These are phyloP conservation scores for Lentinus tigrinus DNA, from an alignment of 768 basidiomycete genomes.

Conservation along the genomic window DNA sequence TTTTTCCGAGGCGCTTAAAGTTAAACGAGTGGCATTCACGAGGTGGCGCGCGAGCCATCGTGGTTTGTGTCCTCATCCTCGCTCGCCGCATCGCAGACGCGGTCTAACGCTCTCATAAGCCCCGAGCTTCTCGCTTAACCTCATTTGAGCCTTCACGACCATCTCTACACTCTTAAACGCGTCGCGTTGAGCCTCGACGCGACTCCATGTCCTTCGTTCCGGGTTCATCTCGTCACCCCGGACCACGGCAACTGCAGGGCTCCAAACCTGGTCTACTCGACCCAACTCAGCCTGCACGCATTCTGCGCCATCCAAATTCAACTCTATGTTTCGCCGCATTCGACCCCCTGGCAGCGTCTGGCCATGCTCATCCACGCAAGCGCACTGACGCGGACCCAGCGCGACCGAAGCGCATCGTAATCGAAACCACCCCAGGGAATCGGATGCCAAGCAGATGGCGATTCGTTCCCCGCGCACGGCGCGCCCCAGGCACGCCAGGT, in stretches of 20 bases:
- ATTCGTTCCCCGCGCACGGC: constrained; percentile 70
- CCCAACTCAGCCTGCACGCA: constrained; percentile 54
- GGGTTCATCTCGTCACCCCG: constrained; percentile 6
- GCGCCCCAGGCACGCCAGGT: constrained; percentile 55
- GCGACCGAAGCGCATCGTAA: constrained; percentile 67
- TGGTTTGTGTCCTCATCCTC: not conserved
- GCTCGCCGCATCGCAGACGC: not conserved
- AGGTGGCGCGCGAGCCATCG: not conserved
- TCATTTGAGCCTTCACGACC: not conserved
- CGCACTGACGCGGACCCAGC: constrained; percentile 16
- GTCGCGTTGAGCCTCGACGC: not conserved
- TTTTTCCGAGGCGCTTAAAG: constrained; percentile 2
- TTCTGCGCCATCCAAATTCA: constrained; percentile 60
- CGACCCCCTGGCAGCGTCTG: constrained; percentile 64
- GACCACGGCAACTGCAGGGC: constrained; percentile 33
- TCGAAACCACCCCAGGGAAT: constrained; percentile 53
- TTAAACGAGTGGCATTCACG: too few relatives aligned
- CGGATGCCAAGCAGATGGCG: constrained; percentile 65
- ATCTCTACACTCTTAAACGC: not conserved
- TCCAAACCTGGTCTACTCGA: constrained; percentile 66
- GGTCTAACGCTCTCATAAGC: too few relatives aligned
- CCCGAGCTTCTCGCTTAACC: not conserved
- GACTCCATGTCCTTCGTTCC: constrained; percentile 12
- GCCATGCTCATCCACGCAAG: constrained; percentile 35
- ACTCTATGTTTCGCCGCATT: constrained; percentile 73